phyloP scores from a whole-genome alignment of 352 stramenopile genomes.

The Globisporangium perplexum region DNA sequence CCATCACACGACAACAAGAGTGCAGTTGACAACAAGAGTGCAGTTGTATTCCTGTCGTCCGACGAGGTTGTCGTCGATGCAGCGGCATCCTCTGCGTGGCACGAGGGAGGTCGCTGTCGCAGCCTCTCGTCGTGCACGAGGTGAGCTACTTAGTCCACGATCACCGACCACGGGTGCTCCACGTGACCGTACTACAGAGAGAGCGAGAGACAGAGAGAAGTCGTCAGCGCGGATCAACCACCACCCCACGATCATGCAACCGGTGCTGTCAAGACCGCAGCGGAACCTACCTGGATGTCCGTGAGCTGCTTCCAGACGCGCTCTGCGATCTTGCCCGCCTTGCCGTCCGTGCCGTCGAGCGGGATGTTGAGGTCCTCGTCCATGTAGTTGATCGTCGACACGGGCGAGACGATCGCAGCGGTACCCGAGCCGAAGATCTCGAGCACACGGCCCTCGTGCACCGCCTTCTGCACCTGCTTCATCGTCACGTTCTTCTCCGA shows the following conservation, averaged over 20 bases:
- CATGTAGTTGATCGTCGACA: conserved; percentile 94
- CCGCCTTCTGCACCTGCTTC: conserved; percentile 91
- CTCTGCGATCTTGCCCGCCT: conserved; percentile 83
- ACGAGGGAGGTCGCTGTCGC: background rate
- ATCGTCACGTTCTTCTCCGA: conserved; percentile 93
- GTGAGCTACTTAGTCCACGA: conserved; percentile 20
- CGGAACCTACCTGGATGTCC: conserved; percentile 67
- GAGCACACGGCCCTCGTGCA: conserved; percentile 84
- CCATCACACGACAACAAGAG: conserved; percentile 4
- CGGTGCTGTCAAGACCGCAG: too few species aligned
- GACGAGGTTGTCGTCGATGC: background rate
- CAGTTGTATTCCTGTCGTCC: background rate
- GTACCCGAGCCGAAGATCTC: conserved; percentile 97
- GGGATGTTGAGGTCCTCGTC: conserved; percentile 90
- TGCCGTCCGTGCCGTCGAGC: conserved; percentile 73
- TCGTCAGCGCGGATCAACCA: background rate
- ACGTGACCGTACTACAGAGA: conserved; percentile 22
- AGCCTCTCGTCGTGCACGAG: background rate
- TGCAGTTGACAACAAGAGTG: too few species aligned
- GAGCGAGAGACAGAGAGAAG: background rate
- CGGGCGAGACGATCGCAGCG: conserved; percentile 92
- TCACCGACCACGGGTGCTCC: conserved; percentile 34
- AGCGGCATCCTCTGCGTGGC: too few species aligned
- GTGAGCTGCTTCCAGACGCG: conserved; percentile 87
- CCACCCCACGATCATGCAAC: background rate